Evolutionary conservation across 768 basidiomycete species (phyloP), one percentile per base, ranked within the genome.

Genomic region (Boletus subcaerulescens): DNA sequence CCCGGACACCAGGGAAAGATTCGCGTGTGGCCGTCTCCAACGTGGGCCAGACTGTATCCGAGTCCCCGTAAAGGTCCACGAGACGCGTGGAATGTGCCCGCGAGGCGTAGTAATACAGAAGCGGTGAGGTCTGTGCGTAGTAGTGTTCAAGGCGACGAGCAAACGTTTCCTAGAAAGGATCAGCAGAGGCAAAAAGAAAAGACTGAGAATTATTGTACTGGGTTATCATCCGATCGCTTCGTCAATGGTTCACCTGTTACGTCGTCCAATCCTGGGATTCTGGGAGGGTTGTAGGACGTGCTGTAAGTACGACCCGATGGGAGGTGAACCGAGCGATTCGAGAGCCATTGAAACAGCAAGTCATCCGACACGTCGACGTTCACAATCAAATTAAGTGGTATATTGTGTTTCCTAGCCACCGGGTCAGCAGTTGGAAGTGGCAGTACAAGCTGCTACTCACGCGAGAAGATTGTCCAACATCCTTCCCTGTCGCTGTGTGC

Each of bases 271-370:
- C 93, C 92, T 8, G 83, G 75, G 2, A 86, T 80, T 58, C 84
- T 83, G 9, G 93, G 93, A 7, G 80, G 85, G 67, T 94, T 95
- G 69, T 91, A 93, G 9, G 84, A 86, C 61, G 85, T 75, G 72
- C 93, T 94, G 76, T 96, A 96, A 9, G 89, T 85, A 18, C 93
- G 82, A 18, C 93, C 93, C 0, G 91, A 93, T 4, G 88, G 82
- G 17, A 87, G 76, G 65, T 95, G 93, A 17, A 94, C 78, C 87
- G 86, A 93, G 31, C 93, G 87, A 64, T 93, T 84, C 12, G 87
- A 85, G 49, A 94, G 91, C 57, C 93, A 86, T 52, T 80, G 75
- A 31, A 94, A 75, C 61, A 95, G 90, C 45, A 92, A 77, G 55
- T 87, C 80, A 65, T 95, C 93, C 11, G 89, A 80, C 11, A 96